A percentile compares a stretch with the other conserved stretches of the same genome.
These are phyloP conservation scores for Populus tremula DNA, from an alignment of 345 rosid species.

Conservation along the genomic window DNA sequence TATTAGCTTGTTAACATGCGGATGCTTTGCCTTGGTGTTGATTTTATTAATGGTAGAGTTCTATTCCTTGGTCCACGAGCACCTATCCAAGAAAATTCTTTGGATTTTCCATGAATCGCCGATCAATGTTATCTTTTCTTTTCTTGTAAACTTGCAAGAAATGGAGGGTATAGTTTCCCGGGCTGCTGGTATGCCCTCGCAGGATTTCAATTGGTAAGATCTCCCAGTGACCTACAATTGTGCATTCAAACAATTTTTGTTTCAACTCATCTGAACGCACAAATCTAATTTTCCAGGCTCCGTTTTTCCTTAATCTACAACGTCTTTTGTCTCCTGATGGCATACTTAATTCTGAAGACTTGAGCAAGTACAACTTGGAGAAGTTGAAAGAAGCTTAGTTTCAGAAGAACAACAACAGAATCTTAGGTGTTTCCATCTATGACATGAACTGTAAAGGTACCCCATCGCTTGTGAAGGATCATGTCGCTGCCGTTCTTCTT, in stretches of 20 bases:
- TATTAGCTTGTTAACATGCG: conserved; percentile 62
- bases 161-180: conserved; percentile 25
- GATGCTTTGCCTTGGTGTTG: conserved; percentile 60
- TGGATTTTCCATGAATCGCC: background rate
- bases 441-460: background rate
- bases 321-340: conserved; percentile 36
- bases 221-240: background rate
- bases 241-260: background rate
- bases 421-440: background rate
- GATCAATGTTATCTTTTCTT: background rate
- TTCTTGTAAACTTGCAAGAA: conserved; percentile 15
- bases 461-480: too few species aligned
- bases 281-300: conserved; percentile 13
- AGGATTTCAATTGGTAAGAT: conserved; percentile 30
- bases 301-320: conserved; percentile 12
- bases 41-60: conserved; percentile 51
- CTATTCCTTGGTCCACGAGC: conserved; percentile 1
- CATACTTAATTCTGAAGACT: conserved; percentile 38
- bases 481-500: too few species aligned
- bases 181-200: conserved; percentile 33
- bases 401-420: background rate
- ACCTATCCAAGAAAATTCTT: background rate
- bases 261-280: background rate
- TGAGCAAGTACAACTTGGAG: conserved; percentile 22
- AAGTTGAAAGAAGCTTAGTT: conserved; percentile 34